Base-by-base conservation (phyloP, 208 protist genomes). In the Trypanosoma conorhini region DNA sequence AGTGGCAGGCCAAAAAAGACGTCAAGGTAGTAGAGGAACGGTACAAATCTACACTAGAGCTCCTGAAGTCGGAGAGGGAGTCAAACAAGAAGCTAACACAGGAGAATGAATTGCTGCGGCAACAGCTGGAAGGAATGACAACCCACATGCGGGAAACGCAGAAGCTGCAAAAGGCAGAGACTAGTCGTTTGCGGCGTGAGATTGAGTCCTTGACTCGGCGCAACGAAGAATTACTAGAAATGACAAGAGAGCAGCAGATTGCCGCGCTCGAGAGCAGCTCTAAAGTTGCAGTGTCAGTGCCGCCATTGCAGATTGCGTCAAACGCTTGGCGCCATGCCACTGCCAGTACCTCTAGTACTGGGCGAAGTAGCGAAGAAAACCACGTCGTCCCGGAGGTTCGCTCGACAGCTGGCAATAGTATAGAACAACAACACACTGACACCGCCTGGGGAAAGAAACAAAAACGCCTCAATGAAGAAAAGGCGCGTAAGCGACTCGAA, bases 141-240 rank as follows among this genome's bases (percentile, higher is more conserved):
- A 77, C 67, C 28, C 79, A 81, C 28, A 80, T 94, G 82, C 84
- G 89, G 8, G 87, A 94, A 62, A 62, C 76, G 70, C 87, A 92
- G 57, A 70, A 74, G 51, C 55, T 71, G 48, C 87, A 94, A 61
- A 90, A 92, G 81, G 75, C 76, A 21, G 87, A 94, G 77, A 79
- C 87, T 24, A 74, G 55, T 22, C 88, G 89, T 38, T 83, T 96
- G 72, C 84, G 83, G 38, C 82, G 86, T 38, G 91, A 95, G 56
- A 80, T 93, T 48, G 89, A 92, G n/a, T 90, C 87, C 26, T 89
- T 97, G 17, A 85, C 87, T 15, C 75, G 80, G 24, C 88, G 93
- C 50, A 97, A 97, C 72, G 77, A 76, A 17, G 86, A 96, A 51
- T 70, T 97, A 26, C 75, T 93, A 1, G 77, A 86, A 21, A 88